Evolutionary conservation across 2,329 filamentous ascomycete genomes (phyloP), one percentile per base, ranked within the genome.

Genomic region (Lecanicillium sp.): DNA sequence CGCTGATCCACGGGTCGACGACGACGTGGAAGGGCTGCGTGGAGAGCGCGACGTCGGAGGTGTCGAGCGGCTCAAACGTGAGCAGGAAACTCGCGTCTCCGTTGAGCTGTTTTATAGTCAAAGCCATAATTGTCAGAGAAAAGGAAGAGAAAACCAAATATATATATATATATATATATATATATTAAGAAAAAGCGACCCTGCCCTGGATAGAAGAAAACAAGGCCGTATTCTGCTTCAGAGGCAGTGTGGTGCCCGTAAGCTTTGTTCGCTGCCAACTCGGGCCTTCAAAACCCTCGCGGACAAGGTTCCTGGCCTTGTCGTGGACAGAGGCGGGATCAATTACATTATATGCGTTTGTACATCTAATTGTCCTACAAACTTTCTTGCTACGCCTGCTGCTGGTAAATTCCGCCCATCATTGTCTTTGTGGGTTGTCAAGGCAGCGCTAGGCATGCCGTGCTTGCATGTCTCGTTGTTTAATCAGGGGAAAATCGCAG

Each of bases 1-100:
- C 81, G 10, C 71, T 69, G 26, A 87, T 71, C 81, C 84, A 88
- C 3, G 86, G 86, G 60, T 90, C 85, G 43, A 89, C 65, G 33
- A 90, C 72, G 45, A 90, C 75, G 14, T 77, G 81, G 62, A 84
- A 88, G 4, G 76, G 72, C 43, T 69, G 69, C 15, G 42, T 46
- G 12, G 41, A 39, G 14, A 37, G 26, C 2, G 40, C 29, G 11
- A 33, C 42, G 8, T 55, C 50, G 19, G 44, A 40, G 14, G 44
- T 44, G n/a, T 69, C 65, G 23, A 75, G 65, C 26, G 79, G 78
- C 48, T 75, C 69, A 58, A 86, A 83, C 23, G 76, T 77, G 37
- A 86, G 69, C 29, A 85, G 71, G 60, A 86, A 85, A 3, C 79
- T 81, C 29, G 79, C 74, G 60, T 85, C 81, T 43, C 72, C 74